Conservation (phyloP, 441 rosid species). For the Pelargonium citronellum region DNA sequence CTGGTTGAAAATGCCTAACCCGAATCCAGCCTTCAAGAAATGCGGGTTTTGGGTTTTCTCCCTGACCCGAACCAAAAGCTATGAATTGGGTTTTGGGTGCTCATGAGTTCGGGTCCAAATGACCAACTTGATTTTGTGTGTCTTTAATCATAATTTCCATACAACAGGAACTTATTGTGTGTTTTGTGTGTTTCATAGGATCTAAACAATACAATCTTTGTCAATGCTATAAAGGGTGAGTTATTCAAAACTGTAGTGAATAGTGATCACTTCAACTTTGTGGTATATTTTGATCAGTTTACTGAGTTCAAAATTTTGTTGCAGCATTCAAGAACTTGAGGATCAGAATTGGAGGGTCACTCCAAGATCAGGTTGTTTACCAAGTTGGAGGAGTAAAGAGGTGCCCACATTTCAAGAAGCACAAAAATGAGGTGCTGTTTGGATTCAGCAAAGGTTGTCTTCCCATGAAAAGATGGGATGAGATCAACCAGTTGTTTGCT, state of each 20-base stretch:
- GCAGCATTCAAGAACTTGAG: constrained; percentile 50
- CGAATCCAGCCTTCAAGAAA: too few relatives aligned
- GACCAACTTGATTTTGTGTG: neutral
- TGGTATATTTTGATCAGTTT: neutral
- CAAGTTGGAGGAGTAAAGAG: constrained; percentile 30
- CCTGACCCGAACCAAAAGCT: too few relatives aligned
- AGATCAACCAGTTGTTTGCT: constrained; percentile 37
- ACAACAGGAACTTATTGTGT: neutral
- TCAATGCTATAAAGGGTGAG: constrained; percentile 44
- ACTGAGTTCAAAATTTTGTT: neutral
- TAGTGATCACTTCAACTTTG: neutral
- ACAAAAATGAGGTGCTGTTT: constrained; percentile 29
- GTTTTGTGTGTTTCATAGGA: constrained; percentile 33
- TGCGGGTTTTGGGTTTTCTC: too few relatives aligned
- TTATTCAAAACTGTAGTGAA: neutral
- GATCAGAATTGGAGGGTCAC: constrained; percentile 57
- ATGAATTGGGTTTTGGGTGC: too few relatives aligned
- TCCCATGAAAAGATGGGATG: constrained; percentile 52
- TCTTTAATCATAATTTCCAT: neutral
- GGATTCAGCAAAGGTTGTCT: constrained; percentile 53
- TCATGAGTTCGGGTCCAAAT: too few relatives aligned
- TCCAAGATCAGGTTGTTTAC: constrained; percentile 50
- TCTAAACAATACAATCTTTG: constrained; percentile 36
- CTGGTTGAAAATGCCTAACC: too few relatives aligned
- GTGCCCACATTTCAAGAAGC: constrained; percentile 31